A percentile compares a stretch with the other conserved stretches of the same genome.
These are phyloP conservation scores for Cercospora berteroae DNA, from an alignment of 2,329 filamentous ascomycete genomes.

Conservation along the genomic window DNA sequence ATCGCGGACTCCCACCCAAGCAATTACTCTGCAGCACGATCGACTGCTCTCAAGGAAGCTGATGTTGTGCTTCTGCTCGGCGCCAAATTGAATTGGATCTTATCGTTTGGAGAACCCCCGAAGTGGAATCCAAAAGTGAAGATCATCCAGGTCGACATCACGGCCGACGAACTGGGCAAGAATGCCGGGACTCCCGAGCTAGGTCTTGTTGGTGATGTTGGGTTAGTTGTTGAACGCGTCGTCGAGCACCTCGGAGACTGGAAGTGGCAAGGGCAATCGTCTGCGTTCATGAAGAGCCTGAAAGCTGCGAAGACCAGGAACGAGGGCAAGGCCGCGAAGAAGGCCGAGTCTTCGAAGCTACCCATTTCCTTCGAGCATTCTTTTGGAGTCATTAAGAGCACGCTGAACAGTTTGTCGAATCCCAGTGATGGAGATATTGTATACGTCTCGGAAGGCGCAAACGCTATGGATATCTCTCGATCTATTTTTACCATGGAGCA, in stretches of 20 bases:
- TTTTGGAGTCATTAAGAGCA: slow-evolving; percentile 54
- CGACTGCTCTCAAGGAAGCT: slow-evolving; percentile 53
- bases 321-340: slow-evolving; percentile 45
- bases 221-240: slow-evolving; percentile 50
- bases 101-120: slow-evolving; percentile 56
- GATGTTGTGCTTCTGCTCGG: slow-evolving; percentile 57
- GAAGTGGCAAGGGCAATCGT: slow-evolving; percentile 42
- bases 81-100: slow-evolving; percentile 58
- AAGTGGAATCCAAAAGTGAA: slow-evolving; percentile 53
- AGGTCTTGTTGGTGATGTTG: slow-evolving; percentile 54
- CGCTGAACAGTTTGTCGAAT: slow-evolving; percentile 48
- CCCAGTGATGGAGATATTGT: slow-evolving; percentile 50
- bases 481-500: slow-evolving; percentile 55
- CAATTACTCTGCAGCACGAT: slow-evolving; percentile 55
- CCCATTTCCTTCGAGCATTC: slow-evolving; percentile 53
- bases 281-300: slow-evolving; percentile 39
- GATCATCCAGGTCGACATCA: slow-evolving; percentile 57
- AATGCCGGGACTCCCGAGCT: slow-evolving; percentile 51
- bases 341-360: slow-evolving; percentile 42
- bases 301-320: slow-evolving; percentile 47
- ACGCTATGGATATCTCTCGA: slow-evolving; percentile 61
- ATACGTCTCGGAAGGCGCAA: slow-evolving; percentile 59
- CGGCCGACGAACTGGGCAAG: slow-evolving; percentile 54
- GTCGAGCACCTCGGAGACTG: slow-evolving; percentile 44
- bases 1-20: slow-evolving; percentile 54